phyloP scores from a whole-genome alignment of 2,329 filamentous ascomycete species.

The Seiridium unicorne region DNA sequence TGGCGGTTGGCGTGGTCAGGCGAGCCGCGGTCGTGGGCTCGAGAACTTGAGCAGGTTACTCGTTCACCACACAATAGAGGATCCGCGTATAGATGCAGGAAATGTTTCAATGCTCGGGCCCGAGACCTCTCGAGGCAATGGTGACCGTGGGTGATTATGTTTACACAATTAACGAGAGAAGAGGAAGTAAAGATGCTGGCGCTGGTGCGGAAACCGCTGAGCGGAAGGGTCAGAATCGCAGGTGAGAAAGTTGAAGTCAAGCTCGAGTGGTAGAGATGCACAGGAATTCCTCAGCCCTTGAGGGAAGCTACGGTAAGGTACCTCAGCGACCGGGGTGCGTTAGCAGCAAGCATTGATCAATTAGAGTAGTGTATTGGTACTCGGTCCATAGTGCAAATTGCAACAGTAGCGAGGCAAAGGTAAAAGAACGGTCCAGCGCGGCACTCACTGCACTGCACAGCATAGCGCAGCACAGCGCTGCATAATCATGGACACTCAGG shows the following conservation, averaged over 20 bases:
- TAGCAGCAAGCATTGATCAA: background rate
- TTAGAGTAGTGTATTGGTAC: slow-evolving; percentile 1
- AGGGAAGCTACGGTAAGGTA: background rate
- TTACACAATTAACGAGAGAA: background rate
- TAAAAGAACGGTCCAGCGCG: too few relatives aligned
- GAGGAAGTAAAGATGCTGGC: slow-evolving; percentile 1
- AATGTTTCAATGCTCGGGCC: background rate
- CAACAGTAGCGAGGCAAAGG: too few relatives aligned
- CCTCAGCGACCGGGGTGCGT: background rate
- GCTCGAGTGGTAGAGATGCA: background rate
- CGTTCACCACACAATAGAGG: too few relatives aligned
- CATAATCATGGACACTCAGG: background rate
- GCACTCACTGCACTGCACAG: background rate
- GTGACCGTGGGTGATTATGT: background rate
- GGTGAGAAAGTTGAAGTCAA: background rate
- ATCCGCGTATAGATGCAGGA: background rate
- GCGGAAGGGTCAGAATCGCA: background rate
- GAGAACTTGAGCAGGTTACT: background rate
- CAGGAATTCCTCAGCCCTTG: background rate
- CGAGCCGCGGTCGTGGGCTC: background rate
- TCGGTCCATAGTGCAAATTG: background rate
- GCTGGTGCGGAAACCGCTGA: background rate
- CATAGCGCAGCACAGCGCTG: background rate
- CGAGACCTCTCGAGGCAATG: background rate
- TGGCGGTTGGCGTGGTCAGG: background rate